phyloP scores from a whole-genome alignment of 352 stramenopile genomes.

The Pythium utonaiense region DNA sequence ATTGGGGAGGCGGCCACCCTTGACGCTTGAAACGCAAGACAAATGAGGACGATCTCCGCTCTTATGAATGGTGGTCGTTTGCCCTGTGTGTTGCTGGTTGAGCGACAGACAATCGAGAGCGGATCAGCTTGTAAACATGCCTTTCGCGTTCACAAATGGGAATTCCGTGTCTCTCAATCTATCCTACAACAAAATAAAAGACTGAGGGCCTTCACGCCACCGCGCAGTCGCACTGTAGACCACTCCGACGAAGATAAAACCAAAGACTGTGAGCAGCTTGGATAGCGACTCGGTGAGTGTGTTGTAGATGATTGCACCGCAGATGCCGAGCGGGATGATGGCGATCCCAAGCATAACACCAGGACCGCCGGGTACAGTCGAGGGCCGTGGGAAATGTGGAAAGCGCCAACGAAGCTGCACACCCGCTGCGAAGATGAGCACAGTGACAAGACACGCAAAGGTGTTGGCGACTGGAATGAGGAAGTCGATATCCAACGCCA shows the following conservation, averaged over 20 bases:
- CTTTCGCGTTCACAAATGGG: too few species aligned
- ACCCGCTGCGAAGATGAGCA: conserved; percentile 81
- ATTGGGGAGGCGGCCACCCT: too few species aligned
- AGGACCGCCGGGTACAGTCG: conserved; percentile 19
- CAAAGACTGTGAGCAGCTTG: conserved; percentile 8
- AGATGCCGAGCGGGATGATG: conserved; percentile 12
- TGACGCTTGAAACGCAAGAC: too few species aligned
- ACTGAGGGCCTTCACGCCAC: background rate
- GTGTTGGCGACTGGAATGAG: conserved; percentile 81
- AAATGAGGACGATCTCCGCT: too few species aligned
- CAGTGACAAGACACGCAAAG: conserved; percentile 61
- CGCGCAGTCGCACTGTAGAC: conserved; percentile 8
- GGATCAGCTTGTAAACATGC: too few species aligned
- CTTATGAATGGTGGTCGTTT: too few species aligned
- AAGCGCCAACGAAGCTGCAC: conserved; percentile 63
- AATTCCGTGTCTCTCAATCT: too few species aligned
- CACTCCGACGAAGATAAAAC: conserved; percentile 6
- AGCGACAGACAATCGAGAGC: too few species aligned
- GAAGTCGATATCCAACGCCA: conserved; percentile 36
- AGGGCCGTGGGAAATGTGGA: conserved; percentile 38
- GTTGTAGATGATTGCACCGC: conserved; percentile 18
- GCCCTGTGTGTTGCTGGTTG: too few species aligned
- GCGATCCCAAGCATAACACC: conserved; percentile 5
- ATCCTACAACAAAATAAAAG: too few species aligned
- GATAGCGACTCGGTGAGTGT: conserved; percentile 8